phyloP scores from a whole-genome alignment of 2,329 filamentous ascomycete genomes.

The Fusarium euwallaceae region DNA sequence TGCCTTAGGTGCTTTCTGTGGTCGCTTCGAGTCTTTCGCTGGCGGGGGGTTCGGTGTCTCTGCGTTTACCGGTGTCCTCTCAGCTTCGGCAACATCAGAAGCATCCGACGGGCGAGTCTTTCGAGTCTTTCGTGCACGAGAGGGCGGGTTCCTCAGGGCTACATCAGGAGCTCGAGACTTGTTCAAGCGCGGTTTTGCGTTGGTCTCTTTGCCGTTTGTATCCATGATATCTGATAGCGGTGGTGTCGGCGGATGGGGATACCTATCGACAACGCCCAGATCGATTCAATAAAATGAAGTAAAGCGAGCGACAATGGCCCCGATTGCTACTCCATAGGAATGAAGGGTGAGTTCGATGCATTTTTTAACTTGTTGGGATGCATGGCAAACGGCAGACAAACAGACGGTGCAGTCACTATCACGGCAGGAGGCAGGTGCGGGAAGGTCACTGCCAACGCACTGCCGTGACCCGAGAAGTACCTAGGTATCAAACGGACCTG shows the following conservation, averaged over 20 bases:
- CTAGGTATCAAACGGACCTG: neutral
- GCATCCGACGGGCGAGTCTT: neutral
- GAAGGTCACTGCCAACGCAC: neutral
- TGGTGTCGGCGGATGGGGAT: neutral
- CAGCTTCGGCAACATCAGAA: neutral
- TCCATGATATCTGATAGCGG: conserved; percentile 11
- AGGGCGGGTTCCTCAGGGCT: neutral
- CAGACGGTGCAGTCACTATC: conserved; percentile 1
- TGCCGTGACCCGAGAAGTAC: conserved; percentile 11
- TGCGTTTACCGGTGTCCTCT: neutral
- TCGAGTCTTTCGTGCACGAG: neutral
- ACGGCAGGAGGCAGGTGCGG: conserved; percentile 1
- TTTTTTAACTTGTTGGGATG: neutral
- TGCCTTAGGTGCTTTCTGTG: conserved; percentile 4
- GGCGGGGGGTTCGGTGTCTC: neutral
- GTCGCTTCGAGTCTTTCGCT: neutral
- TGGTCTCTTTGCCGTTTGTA: neutral
- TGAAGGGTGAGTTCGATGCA: neutral
- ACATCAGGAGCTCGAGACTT: neutral
- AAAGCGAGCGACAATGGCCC: neutral
- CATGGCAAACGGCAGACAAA: conserved; percentile 12
- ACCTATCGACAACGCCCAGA: neutral
- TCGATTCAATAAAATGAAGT: neutral
- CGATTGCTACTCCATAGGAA: neutral
- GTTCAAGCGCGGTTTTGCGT: neutral